Evolutionary conservation across 129 eudicot genomes (phyloP).

Genomic region (Deinandra increscens): DNA sequence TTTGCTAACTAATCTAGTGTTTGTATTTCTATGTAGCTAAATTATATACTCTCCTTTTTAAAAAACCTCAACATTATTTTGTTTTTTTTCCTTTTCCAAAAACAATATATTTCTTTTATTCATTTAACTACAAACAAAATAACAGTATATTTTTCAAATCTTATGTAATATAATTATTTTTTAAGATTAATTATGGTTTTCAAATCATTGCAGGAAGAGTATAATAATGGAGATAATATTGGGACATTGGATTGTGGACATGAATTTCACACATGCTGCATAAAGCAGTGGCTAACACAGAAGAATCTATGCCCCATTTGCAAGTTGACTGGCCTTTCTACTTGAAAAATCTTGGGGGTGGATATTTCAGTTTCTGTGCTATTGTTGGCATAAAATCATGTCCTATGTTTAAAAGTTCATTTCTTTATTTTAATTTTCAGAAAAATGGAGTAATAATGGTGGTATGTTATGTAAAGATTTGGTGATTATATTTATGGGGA

Average conservation of each 20-base stretch:
- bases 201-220: constrained; percentile 62
- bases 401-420: constrained; percentile 12
- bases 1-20: no score
- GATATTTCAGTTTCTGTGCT: constrained; percentile 18
- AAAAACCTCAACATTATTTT: no score
- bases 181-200: background rate
- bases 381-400: constrained; percentile 13
- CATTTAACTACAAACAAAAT: no score
- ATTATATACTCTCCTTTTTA: no score
- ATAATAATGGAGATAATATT: constrained; percentile 58
- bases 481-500: constrained; percentile 22
- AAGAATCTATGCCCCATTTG: constrained; percentile 94
- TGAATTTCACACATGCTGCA: constrained; percentile 79
- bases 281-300: constrained; percentile 73
- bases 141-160: background rate
- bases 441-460: constrained; percentile 15
- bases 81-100: no score
- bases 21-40: no score
- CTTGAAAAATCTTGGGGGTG: constrained; percentile 20
- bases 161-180: background rate
- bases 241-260: constrained; percentile 87
- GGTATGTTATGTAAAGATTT: constrained; percentile 22
- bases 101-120: no score
- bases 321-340: constrained; percentile 63
- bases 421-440: background rate